phyloP scores from a whole-genome alignment of 2,329 filamentous ascomycete species.

The Fusarium dimerum region DNA sequence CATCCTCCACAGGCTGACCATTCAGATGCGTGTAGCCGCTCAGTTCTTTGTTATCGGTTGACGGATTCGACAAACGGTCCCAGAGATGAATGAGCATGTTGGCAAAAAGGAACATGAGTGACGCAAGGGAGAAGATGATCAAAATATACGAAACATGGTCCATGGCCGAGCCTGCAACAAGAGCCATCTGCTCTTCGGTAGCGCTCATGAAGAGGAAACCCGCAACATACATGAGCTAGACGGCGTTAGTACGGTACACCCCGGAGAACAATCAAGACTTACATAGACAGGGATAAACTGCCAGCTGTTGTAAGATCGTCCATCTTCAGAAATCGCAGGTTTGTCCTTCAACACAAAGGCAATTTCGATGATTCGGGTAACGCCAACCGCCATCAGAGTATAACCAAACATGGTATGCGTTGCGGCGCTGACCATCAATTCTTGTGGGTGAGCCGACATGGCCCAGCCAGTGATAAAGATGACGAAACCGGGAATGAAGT shows the following conservation, averaged over 20 bases:
- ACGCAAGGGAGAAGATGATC: slow-evolving; percentile 87
- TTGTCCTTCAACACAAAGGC: slow-evolving; percentile 81
- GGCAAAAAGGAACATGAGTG: slow-evolving; percentile 86
- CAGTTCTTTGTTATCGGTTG: slow-evolving; percentile 37
- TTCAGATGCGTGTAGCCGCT: slow-evolving; percentile 35
- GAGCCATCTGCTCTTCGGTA: slow-evolving; percentile 90
- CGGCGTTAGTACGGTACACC: slow-evolving; percentile 3
- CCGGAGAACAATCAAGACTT: slow-evolving; percentile 38
- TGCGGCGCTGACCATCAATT: slow-evolving; percentile 79
- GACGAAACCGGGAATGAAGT: slow-evolving; percentile 89
- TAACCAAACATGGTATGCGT: slow-evolving; percentile 91
- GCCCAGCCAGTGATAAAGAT: slow-evolving; percentile 92
- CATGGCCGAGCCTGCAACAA: slow-evolving; percentile 72
- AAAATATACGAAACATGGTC: slow-evolving; percentile 92
- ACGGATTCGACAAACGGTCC: slow-evolving; percentile 57
- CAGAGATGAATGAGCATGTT: slow-evolving; percentile 86
- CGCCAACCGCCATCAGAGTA: slow-evolving; percentile 86
- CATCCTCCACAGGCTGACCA: slow-evolving; percentile 46
- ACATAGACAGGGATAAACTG: slow-evolving; percentile 57
- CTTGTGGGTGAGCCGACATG: slow-evolving; percentile 90
- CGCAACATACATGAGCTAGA: slow-evolving; percentile 81
- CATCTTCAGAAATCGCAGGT: slow-evolving; percentile 64
- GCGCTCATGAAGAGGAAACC: slow-evolving; percentile 98
- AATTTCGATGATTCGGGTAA: slow-evolving; percentile 86
- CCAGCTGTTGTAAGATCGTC: slow-evolving; percentile 65